Base-by-base conservation (phyloP, 768 basidiomycete species). In the Postia placenta region DNA sequence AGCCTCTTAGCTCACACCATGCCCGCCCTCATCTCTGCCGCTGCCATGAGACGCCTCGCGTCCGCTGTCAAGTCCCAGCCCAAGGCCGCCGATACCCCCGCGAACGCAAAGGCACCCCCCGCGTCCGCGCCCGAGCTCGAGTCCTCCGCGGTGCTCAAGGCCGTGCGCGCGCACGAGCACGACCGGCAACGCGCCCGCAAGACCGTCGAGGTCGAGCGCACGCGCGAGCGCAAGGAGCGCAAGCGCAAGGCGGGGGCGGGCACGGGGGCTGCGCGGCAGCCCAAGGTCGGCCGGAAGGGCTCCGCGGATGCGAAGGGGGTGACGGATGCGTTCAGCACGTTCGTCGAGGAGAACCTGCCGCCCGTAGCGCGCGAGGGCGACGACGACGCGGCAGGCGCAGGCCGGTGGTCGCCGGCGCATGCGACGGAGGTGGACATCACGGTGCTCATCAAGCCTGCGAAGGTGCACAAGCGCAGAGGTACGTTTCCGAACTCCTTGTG, bases 111-210 rank as follows among this genome's bases (percentile, higher is more conserved):
- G 27, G 3, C 14, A 23, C 15, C 9, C 28, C 11, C 46, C 45
- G 38, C 50, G 35, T 35, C 44, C 45, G 25, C 17, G 25, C 45
- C 42, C 2, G 27, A 35, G 35, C 46, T 45, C 35, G 47, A 42
- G 45, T 51, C 49, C 35, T 48, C 53, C 43, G 39, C 52, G 24
- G 60, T 60, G 53, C 44, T 63, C 52, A 74, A 73, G 62, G 74
- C 76, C 55, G 49, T 66, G 36, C 72, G 76, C 12, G 73, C 73
- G 7, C 73, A 65, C 58, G 77, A 78, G 62, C 75, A 74, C 55
- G 71, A 74, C 45, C 60, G 77, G 42, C 74, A 78, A 62, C 67
- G 70, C 45, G 56, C 63, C 30, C 75, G 71, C 69, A 71, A 70
- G 60, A 67, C 72, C 38, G 68, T 66, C 17, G 73, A 73, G 46